These are phyloP conservation scores for Umbelopsis sp. DNA, from an alignment of 192 early-diverging fungal genomes.

Conservation along the genomic window DNA sequence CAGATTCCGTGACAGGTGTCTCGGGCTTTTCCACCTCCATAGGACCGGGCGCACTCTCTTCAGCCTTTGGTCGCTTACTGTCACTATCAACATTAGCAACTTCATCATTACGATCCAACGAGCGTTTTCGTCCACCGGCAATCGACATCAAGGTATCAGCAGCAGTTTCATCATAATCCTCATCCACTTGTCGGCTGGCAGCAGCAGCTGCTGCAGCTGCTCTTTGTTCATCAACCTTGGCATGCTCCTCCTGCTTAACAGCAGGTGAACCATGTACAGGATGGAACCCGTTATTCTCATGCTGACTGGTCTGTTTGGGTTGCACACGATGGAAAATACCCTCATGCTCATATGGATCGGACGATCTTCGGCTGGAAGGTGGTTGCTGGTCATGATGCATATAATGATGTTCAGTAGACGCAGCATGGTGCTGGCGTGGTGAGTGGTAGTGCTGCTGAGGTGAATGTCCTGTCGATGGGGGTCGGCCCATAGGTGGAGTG, in stretches of 20 bases:
- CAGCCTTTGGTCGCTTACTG: slow-evolving; percentile 14
- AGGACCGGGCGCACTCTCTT: too few relatives aligned
- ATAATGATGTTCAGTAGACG: not conserved
- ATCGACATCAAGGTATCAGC: slow-evolving; percentile 37
- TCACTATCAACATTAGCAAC: slow-evolving; percentile 13
- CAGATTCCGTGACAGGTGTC: too few relatives aligned
- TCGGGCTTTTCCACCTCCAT: too few relatives aligned
- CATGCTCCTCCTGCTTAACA: slow-evolving; percentile 26
- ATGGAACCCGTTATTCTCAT: slow-evolving; percentile 14
- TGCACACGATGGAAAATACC: slow-evolving; percentile 16
- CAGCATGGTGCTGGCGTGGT: slow-evolving; percentile 18
- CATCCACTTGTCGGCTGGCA: slow-evolving; percentile 22
- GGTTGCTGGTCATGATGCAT: slow-evolving; percentile 7
- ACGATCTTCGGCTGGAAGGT: not conserved
- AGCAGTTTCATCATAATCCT: slow-evolving; percentile 37
- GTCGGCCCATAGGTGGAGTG: slow-evolving; percentile 14
- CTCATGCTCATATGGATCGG: slow-evolving; percentile 13
- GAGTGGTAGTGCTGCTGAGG: slow-evolving; percentile 16
- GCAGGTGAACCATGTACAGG: slow-evolving; percentile 9
- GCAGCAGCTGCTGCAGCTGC: not conserved
- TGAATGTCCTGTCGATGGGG: slow-evolving; percentile 21
- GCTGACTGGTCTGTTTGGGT: not conserved
- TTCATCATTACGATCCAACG: slow-evolving; percentile 5
- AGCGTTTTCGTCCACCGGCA: slow-evolving; percentile 29
- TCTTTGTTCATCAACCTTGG: not conserved